These are phyloP conservation scores for Lipomyces sp. DNA, from an alignment of 805 yeast species.

Conservation along the genomic window DNA sequence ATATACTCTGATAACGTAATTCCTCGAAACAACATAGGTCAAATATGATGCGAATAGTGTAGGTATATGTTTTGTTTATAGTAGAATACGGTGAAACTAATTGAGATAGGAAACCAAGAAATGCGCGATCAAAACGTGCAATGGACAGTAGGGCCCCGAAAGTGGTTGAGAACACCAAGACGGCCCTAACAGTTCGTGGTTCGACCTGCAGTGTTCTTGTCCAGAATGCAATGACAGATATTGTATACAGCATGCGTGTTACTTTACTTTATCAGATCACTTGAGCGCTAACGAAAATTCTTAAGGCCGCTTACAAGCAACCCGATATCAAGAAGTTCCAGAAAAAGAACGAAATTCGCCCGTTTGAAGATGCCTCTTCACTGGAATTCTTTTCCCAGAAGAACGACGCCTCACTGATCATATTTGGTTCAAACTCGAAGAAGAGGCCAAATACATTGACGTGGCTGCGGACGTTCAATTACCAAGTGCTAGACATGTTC, in stretches of 20 bases:
- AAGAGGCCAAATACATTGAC: conserved; percentile 92
- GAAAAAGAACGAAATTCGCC: conserved; percentile 85
- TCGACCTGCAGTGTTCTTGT: conserved; percentile 74
- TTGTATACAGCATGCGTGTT: conserved; percentile 43
- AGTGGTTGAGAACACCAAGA: conserved; percentile 84
- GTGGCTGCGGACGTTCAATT: conserved; percentile 87
- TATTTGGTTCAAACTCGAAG: conserved; percentile 78
- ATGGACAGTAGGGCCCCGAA: conserved; percentile 86
- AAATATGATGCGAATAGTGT: conserved; percentile 34
- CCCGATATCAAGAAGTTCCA: conserved; percentile 86
- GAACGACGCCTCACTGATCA: conserved; percentile 86
- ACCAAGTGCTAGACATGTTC: conserved; percentile 89
- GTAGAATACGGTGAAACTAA: neutral
- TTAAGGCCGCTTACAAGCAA: conserved; percentile 57
- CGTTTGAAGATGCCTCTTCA: conserved; percentile 86
- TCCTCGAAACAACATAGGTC: neutral
- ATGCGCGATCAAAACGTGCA: conserved; percentile 94
- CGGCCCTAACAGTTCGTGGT: conserved; percentile 91
- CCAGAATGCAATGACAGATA: conserved; percentile 87
- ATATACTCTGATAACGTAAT: neutral
- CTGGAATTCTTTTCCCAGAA: conserved; percentile 93
- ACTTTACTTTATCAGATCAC: neutral
- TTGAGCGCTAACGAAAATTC: neutral
- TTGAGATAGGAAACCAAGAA: conserved; percentile 73
- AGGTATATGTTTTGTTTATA: neutral